These are phyloP conservation scores for Neopestalotiopsis clavispora DNA, from an alignment of 2,329 filamentous ascomycete genomes.

Conservation along the genomic window DNA sequence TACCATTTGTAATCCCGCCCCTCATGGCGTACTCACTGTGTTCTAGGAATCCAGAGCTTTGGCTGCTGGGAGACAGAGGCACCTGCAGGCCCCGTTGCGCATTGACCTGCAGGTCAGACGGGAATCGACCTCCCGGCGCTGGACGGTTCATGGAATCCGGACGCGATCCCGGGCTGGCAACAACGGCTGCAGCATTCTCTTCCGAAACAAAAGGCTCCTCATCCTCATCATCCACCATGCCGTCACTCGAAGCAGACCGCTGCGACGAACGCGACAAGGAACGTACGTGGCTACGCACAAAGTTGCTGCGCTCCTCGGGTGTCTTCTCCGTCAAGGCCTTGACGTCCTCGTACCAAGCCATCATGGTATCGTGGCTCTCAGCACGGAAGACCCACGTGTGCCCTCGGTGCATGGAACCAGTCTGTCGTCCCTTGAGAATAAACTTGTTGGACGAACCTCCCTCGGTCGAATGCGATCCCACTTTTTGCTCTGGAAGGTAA, in stretches of 20 bases:
- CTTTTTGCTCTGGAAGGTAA: constrained; percentile 91
- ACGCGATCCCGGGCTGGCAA: constrained; percentile 50
- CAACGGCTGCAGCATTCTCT: constrained; percentile 58
- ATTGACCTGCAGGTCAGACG: constrained; percentile 89
- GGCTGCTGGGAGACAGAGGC: constrained; percentile 80
- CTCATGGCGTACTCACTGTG: constrained; percentile 31
- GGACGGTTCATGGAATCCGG: constrained; percentile 66
- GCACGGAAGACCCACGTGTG: constrained; percentile 76
- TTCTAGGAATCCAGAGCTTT: constrained; percentile 66
- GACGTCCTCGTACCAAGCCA: constrained; percentile 95
- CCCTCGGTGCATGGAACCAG: constrained; percentile 86
- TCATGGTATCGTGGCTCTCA: constrained; percentile 88
- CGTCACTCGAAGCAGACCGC: constrained; percentile 73
- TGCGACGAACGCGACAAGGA: constrained; percentile 73
- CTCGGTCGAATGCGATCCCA: constrained; percentile 86
- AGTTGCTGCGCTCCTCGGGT: constrained; percentile 85
- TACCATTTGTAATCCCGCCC: constrained; percentile 24
- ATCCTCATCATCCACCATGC: constrained; percentile 76
- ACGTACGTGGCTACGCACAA: constrained; percentile 81
- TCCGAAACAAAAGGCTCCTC: constrained; percentile 65
- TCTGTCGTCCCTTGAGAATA: constrained; percentile 94
- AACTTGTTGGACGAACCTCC: constrained; percentile 94
- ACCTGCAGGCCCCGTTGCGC: constrained; percentile 78
- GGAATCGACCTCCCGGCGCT: constrained; percentile 94
- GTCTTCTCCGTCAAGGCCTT: constrained; percentile 87